phyloP scores from a whole-genome alignment of 2,329 filamentous ascomycete species.

The Juglanconis sp. region DNA sequence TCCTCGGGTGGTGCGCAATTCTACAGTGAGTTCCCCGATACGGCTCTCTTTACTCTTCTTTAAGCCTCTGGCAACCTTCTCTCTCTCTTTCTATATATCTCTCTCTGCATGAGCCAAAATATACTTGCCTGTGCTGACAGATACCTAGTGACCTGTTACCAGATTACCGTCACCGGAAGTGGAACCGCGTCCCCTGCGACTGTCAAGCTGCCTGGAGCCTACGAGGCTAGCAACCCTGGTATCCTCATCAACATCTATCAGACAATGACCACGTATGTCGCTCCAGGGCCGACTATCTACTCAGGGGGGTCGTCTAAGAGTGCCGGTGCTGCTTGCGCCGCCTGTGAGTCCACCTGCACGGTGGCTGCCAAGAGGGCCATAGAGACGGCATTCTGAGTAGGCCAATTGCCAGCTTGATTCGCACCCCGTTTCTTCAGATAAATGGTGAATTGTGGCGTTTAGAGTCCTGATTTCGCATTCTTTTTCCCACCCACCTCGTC shows the following conservation, averaged over 20 bases:
- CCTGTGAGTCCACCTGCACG: slow-evolving; percentile 38
- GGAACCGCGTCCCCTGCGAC: slow-evolving; percentile 28
- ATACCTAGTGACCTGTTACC: slow-evolving; percentile 32
- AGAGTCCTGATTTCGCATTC: too few species aligned
- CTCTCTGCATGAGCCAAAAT: too few species aligned
- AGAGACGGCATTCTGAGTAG: background rate
- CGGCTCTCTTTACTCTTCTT: too few species aligned
- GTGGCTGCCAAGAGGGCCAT: slow-evolving; percentile 19
- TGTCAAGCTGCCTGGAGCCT: slow-evolving; percentile 41
- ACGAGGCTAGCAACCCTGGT: slow-evolving; percentile 41
- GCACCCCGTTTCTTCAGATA: too few species aligned
- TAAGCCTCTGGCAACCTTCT: too few species aligned
- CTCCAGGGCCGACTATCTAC: slow-evolving; percentile 42
- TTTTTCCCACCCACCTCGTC: too few species aligned
- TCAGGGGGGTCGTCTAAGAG: slow-evolving; percentile 37
- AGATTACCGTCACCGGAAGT: slow-evolving; percentile 29
- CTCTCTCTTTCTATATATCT: too few species aligned
- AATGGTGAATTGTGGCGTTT: too few species aligned
- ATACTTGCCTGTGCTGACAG: background rate
- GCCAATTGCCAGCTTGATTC: too few species aligned
- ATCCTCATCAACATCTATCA: slow-evolving; percentile 47
- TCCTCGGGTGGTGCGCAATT: slow-evolving; percentile 32
- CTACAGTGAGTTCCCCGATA: slow-evolving; percentile 24
- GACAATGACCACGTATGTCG: slow-evolving; percentile 36
- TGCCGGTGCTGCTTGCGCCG: slow-evolving; percentile 37